Base-by-base conservation (phyloP, 179 eudicot genomes). In the Sideroxylon spinosum region DNA sequence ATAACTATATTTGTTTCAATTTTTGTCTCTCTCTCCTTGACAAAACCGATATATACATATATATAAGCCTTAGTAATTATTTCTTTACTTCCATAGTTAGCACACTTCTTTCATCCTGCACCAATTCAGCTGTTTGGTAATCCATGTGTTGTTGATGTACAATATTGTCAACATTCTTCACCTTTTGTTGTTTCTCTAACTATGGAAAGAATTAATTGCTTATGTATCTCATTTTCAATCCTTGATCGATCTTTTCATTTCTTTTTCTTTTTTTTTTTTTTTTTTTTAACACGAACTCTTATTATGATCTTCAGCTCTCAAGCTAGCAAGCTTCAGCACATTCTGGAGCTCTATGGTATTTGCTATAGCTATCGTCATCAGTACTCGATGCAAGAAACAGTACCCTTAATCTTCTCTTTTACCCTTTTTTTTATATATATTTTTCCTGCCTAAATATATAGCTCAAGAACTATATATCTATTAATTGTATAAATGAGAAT, bases 401-500 rank as follows among this genome's bases (percentile, higher is more conserved):
- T 66, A 17, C 70, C 23, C 23, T 37, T 3, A 9, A 66, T 66
- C 48, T 25, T 28, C 13, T 11, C 17, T 66, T 29, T 12, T 13
- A 4, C 13, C 13, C 19, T 26, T 37, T 37, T 37, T 3, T 37
- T 3, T 37, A 37, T 32, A 32, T 37, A 37, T 37, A 37, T 37
- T 37, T 65, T 64, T 19, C 50, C 20, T 49, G 29, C 14, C 48
- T 11, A 61, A 25, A 63, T 64, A 11, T 46, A 44, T 65, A 23
- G 71, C 49, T 63, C 72, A 76, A 64, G 60, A 13, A 25, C 62
- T 49, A 64, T 64, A 46, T 74, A 32, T 55, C 3, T 63, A 26
- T 65, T 26, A 28, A 65, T 48, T 65, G 78, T 76, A 65, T 65
- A 63, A 48, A 65, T 49, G 71, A 64, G 17, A 32, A 29, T 66